Conservation (phyloP, 2,329 filamentous ascomycete species). For the Aquanectria penicillioides region DNA sequence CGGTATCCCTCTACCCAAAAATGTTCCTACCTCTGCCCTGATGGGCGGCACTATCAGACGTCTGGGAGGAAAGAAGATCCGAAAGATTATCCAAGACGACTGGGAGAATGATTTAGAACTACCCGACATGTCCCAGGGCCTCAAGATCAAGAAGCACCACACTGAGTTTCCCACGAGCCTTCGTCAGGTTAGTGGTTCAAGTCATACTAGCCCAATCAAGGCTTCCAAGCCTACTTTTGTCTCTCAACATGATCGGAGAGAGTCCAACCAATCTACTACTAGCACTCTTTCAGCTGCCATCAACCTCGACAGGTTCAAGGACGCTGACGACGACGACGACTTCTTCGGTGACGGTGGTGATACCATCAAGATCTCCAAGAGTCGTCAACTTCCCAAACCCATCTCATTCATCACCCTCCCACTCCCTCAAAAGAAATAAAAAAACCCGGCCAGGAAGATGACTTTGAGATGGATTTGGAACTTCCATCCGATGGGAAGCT, state of each 20-base stretch:
- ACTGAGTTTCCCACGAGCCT: constrained; percentile 74
- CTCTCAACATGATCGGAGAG: constrained; percentile 43
- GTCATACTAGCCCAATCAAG: constrained; percentile 63
- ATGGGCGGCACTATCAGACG: constrained; percentile 94
- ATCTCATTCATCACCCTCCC: constrained; percentile 66
- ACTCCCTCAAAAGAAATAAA: constrained; percentile 59
- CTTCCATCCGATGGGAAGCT: constrained; percentile 74
- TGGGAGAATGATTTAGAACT: constrained; percentile 84
- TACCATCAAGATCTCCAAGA: constrained; percentile 76
- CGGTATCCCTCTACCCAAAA: constrained; percentile 89
- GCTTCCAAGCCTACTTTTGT: constrained; percentile 41
- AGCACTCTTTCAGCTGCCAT: constrained; percentile 57
- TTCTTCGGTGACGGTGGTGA: constrained; percentile 71
- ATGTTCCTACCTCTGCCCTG: constrained; percentile 88
- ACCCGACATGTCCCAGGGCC: constrained; percentile 64
- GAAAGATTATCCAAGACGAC: constrained; percentile 79
- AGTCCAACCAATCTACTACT: constrained; percentile 45
- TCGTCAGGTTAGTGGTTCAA: constrained; percentile 71
- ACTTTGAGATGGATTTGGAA: constrained; percentile 79
- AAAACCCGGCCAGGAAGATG: constrained; percentile 60
- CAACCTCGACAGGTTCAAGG: constrained; percentile 72
- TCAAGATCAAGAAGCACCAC: constrained; percentile 73
- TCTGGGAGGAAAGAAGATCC: constrained; percentile 78
- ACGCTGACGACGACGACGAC: constrained; percentile 70
- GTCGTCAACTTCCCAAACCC: constrained; percentile 60